Evolutionary conservation across 2,329 filamentous ascomycete species (phyloP).

Genomic region (Eurotiales sp.): DNA sequence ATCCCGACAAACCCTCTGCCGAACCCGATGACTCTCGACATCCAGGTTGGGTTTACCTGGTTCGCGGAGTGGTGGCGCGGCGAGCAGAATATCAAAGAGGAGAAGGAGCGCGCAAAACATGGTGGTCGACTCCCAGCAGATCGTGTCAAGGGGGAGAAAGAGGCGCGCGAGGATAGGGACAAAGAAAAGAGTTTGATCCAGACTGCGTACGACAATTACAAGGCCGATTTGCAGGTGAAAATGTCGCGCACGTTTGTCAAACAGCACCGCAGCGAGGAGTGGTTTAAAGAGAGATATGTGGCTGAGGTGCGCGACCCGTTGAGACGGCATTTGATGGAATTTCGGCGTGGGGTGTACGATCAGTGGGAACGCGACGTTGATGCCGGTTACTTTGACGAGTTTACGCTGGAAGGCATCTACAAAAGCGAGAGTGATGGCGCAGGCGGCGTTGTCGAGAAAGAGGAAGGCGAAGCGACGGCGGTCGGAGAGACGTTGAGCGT

Average conservation of each 20-base stretch:
- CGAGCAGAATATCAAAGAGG: conserved; percentile 61
- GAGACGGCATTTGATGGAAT: conserved; percentile 71
- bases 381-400: conserved; percentile 84
- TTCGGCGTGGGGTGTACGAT: conserved; percentile 71
- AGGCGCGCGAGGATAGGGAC: conserved; percentile 59
- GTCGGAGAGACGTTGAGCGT: conserved; percentile 91
- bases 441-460: conserved; percentile 83
- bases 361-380: conserved; percentile 90
- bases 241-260: conserved; percentile 89
- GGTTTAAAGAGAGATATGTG: conserved; percentile 95
- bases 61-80: conserved; percentile 66
- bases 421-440: conserved; percentile 88
- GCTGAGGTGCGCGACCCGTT: conserved; percentile 74
- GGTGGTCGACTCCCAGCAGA: conserved; percentile 54
- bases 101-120: conserved; percentile 59
- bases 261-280: conserved; percentile 91
- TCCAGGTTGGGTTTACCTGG: conserved; percentile 64
- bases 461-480: conserved; percentile 89
- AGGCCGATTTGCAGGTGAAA: conserved; percentile 60
- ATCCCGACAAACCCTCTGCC: conserved; percentile 55
- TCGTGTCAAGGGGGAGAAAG: conserved; percentile 59
- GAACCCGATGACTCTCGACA: conserved; percentile 61
- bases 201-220: conserved; percentile 62
- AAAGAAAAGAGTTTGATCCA: conserved; percentile 62
- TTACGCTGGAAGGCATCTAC: conserved; percentile 87